Conservation (phyloP, 768 basidiomycete species). For the Paxillus involutus region DNA sequence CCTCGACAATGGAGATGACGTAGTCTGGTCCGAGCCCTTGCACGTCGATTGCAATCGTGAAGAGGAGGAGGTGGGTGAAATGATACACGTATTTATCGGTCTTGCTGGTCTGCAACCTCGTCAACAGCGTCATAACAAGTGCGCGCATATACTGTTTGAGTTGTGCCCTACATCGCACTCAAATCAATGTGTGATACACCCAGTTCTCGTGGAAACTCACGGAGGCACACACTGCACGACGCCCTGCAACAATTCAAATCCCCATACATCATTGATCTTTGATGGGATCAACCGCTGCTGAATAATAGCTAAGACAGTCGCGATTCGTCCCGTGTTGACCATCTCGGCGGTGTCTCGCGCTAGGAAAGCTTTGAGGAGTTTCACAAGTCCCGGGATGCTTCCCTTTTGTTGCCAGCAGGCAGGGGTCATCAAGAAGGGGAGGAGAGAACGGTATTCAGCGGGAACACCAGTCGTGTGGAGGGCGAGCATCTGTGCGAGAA, state of each 20-base stretch:
- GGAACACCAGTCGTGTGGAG: slow-evolving; percentile 70
- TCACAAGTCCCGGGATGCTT: slow-evolving; percentile 90
- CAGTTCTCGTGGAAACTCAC: slow-evolving; percentile 47
- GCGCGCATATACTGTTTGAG: slow-evolving; percentile 76
- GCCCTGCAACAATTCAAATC: slow-evolving; percentile 84
- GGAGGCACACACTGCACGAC: slow-evolving; percentile 71
- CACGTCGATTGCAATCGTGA: slow-evolving; percentile 71
- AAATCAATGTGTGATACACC: not conserved
- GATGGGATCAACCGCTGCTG: slow-evolving; percentile 89
- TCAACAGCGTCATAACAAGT: slow-evolving; percentile 75
- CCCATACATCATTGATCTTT: slow-evolving; percentile 87
- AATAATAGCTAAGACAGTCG: slow-evolving; percentile 78
- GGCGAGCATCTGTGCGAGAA: slow-evolving; percentile 94
- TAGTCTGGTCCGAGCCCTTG: slow-evolving; percentile 78
- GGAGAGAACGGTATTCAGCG: slow-evolving; percentile 70
- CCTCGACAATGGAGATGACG: slow-evolving; percentile 74
- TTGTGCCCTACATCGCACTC: slow-evolving; percentile 42
- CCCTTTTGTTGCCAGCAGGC: slow-evolving; percentile 92
- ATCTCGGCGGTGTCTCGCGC: slow-evolving; percentile 67
- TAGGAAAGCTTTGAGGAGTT: slow-evolving; percentile 83
- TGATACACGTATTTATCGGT: slow-evolving; percentile 86
- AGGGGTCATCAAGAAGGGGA: slow-evolving; percentile 83
- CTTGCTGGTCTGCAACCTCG: slow-evolving; percentile 83
- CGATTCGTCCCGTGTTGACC: slow-evolving; percentile 67
- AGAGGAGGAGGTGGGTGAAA: slow-evolving; percentile 78